A percentile compares a stretch with the other conserved stretches of the same genome.
These are phyloP conservation scores for Pugionium cornutum DNA, from an alignment of 345 rosid genomes.

Conservation along the genomic window DNA sequence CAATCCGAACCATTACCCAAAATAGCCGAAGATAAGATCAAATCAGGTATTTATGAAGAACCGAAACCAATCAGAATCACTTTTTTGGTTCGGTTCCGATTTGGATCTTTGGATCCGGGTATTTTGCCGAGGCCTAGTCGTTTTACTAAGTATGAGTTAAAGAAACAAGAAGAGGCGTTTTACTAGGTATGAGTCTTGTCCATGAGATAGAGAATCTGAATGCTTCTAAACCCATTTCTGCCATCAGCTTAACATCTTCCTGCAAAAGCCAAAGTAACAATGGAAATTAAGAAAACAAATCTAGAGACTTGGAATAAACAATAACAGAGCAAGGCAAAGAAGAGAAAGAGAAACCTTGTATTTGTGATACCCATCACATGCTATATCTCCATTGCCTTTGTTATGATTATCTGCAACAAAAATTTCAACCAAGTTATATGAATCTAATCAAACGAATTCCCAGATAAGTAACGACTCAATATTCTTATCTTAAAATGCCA, in stretches of 20 bases:
- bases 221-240: slow-evolving; percentile 57
- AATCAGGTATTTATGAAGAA: no score
- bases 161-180: slow-evolving; percentile 11
- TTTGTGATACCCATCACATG: slow-evolving; percentile 63
- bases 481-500: background rate
- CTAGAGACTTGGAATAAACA: background rate
- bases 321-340: background rate
- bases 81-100: no score
- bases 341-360: slow-evolving; percentile 50
- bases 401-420: slow-evolving; percentile 8
- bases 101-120: no score
- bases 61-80: no score
- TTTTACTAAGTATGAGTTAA: no score
- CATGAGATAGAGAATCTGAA: slow-evolving; percentile 82
- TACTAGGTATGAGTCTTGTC: slow-evolving; percentile 84
- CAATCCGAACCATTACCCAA: no score
- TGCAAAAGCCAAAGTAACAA: slow-evolving; percentile 27
- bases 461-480: background rate
- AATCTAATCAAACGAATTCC: background rate
- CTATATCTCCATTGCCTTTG: slow-evolving; percentile 51
- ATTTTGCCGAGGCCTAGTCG: no score
- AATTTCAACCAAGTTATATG: background rate
- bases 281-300: background rate
- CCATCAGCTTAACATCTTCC: slow-evolving; percentile 87
- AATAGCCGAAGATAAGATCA: no score